Conservation (phyloP, 371 early-diverging fungal genomes). For the Circinella minor region DNA sequence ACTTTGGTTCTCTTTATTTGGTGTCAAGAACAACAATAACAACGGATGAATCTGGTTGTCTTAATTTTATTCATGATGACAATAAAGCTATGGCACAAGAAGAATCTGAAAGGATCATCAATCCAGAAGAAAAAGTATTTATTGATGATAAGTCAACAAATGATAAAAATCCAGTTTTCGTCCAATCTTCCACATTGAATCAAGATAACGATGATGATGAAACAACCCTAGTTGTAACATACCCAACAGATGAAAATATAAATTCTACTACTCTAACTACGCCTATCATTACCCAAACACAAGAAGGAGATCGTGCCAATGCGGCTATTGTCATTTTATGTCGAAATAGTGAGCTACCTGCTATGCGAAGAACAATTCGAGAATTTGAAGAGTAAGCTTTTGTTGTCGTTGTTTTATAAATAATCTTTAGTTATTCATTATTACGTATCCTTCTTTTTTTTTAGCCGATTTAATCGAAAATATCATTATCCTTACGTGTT, state of each 20-base stretch:
- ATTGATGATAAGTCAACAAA: too few relatives aligned
- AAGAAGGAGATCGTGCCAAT: slow-evolving; percentile 27
- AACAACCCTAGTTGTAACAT: not conserved
- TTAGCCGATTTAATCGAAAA: slow-evolving; percentile 80
- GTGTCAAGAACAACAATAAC: slow-evolving; percentile 1
- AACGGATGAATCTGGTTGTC: not conserved
- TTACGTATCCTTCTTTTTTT: not conserved
- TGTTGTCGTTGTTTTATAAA: too few relatives aligned
- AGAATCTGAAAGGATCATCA: not conserved
- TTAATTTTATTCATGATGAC: not conserved
- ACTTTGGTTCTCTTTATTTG: slow-evolving; percentile 21
- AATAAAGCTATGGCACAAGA: not conserved
- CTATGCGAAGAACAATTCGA: slow-evolving; percentile 72
- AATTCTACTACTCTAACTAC: not conserved
- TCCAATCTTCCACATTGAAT: too few relatives aligned
- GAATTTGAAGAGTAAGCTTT: slow-evolving; percentile 73
- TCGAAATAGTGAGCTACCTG: slow-evolving; percentile 78
- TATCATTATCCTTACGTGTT: slow-evolving; percentile 92
- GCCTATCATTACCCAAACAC: not conserved
- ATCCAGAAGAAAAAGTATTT: too few relatives aligned
- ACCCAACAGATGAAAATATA: not conserved
- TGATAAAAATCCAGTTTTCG: too few relatives aligned
- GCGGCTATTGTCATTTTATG: slow-evolving; percentile 65
- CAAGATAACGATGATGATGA: too few relatives aligned
- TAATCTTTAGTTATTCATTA: not conserved